Base-by-base conservation (phyloP, 352 stramenopile genomes). In the Saprolegnia parasitica region DNA sequence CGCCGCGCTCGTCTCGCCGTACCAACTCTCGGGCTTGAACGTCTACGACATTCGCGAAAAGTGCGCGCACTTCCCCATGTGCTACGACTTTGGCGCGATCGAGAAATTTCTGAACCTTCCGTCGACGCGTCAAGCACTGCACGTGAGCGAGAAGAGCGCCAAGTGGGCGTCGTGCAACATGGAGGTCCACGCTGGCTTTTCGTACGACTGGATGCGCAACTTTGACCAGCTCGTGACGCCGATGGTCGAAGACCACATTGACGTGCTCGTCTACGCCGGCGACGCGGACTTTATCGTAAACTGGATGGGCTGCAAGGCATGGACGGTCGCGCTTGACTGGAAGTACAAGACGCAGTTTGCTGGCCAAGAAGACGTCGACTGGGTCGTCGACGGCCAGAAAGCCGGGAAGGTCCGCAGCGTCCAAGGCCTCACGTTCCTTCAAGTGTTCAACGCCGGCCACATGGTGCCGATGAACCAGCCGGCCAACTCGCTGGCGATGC, bases 251-350 rank as follows among this genome's bases (percentile, higher is more conserved):
- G 85, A 80, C 49, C 94, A 84, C 71, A 78, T 98, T 62, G 80
- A 85, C 23, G 91, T 90, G 0, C 78, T 99, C 21, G 95, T 99
- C 60, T 99, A 99, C 81, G 92, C 94, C 26, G 96, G 97, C 56
- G 97, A 99, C 76, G 83, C 92, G 15, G 97, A 99, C 73, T 99
- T 98, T 68, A 98, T 99, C 68, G 97, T 96, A 57, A 99, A 99
- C 76, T 99, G 97, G 84, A 81, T 98, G 68, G 96, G 97, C 60
- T 98, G 98, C 77, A 87, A 97, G 76, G 96, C 95, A 0, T 99
- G 96, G 96, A 98, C 93, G n/a, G 67, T 95, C 4, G 84, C 81
- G 52, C 77, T 99, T 57, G 84, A 96, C 16, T 99, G 97, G 97
- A 86, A 74, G 71, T 78, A 89, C 65, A 76, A 83, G 63, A 67